Evolutionary conservation across 2,329 filamentous ascomycete genomes (phyloP).

Genomic region (Purpureocillium lavendulum): DNA sequence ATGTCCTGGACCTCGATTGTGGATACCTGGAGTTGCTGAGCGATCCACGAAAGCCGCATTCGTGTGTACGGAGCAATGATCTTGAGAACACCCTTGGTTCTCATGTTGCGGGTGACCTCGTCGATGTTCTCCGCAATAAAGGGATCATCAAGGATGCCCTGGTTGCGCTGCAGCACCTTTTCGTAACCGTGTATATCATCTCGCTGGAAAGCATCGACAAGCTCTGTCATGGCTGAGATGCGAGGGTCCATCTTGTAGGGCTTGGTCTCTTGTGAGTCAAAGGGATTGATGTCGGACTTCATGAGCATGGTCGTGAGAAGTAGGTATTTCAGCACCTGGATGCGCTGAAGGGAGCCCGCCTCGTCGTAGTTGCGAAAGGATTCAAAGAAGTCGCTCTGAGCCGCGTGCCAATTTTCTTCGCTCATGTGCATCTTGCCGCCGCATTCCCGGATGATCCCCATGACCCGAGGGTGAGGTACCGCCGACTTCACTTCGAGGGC

Average conservation of each 20-base stretch:
- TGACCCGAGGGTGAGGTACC: slow-evolving; percentile 95
- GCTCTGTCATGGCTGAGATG: slow-evolving; percentile 93
- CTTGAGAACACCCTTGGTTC: slow-evolving; percentile 89
- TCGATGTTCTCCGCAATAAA: slow-evolving; percentile 99
- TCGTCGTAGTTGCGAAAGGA: slow-evolving; percentile 99
- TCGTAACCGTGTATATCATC: slow-evolving; percentile 93
- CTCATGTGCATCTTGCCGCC: slow-evolving; percentile 99
- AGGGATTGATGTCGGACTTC: slow-evolving; percentile 97
- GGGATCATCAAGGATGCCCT: slow-evolving; percentile 79
- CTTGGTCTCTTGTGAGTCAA: slow-evolving; percentile 97
- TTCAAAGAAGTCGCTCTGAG: slow-evolving; percentile 96
- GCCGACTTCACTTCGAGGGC: slow-evolving; percentile 92
- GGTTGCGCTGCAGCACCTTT: slow-evolving; percentile 75
- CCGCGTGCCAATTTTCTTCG: slow-evolving; percentile 98
- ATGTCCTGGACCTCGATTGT: slow-evolving; percentile 89
- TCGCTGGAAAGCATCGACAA: slow-evolving; percentile 92
- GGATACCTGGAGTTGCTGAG: slow-evolving; percentile 77
- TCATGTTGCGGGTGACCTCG: slow-evolving; percentile 96
- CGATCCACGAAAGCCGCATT: slow-evolving; percentile 83
- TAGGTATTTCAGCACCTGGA: slow-evolving; percentile 95
- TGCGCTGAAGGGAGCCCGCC: slow-evolving; percentile 89
- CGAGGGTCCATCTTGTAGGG: slow-evolving; percentile 94
- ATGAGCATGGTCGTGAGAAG: slow-evolving; percentile 97
- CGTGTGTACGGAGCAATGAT: slow-evolving; percentile 91
- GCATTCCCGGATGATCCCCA: slow-evolving; percentile 97